Percentiles rank a stretch among this genome's conserved stretches.
phyloP scores from a whole-genome alignment of 78 protist genomes.

The Acrasis kona region DNA sequence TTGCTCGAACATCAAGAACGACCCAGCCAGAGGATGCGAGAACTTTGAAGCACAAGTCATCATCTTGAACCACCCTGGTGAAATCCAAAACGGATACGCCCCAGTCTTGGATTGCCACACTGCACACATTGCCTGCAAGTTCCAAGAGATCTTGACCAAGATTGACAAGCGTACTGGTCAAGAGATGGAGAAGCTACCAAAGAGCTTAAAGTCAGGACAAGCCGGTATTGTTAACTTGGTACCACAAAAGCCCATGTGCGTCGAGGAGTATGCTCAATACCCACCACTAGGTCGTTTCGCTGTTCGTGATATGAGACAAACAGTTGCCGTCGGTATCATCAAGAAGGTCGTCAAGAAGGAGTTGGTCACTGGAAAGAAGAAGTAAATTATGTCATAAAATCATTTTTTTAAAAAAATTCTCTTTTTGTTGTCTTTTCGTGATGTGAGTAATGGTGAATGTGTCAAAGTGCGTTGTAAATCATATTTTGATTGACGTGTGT shows the following conservation, averaged over 20 bases:
- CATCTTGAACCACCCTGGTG: constrained; percentile 92
- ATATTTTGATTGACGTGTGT: no score
- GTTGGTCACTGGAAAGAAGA: not conserved
- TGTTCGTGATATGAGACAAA: constrained; percentile 76
- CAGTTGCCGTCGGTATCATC: constrained; percentile 62
- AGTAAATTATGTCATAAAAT: not conserved
- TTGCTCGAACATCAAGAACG: constrained; percentile 69
- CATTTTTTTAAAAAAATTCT: not conserved
- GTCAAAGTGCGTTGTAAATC: no score
- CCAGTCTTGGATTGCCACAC: constrained; percentile 78
- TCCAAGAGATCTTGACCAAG: constrained; percentile 29
- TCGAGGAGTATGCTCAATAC: constrained; percentile 59
- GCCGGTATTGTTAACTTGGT: constrained; percentile 55
- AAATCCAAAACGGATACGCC: constrained; percentile 55
- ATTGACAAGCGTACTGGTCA: constrained; percentile 76
- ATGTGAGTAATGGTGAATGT: not conserved
- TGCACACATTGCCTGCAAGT: constrained; percentile 48
- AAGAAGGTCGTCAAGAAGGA: constrained; percentile 18
- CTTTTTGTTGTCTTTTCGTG: not conserved
- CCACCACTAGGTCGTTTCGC: constrained; percentile 89
- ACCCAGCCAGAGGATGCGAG: constrained; percentile 70
- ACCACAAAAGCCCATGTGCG: constrained; percentile 38
- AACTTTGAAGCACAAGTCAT: constrained; percentile 91
- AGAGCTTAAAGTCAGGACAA: constrained; percentile 57
- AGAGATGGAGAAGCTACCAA: constrained; percentile 60